Evolutionary conservation across 1,284 basidiomycete species (phyloP).

Genomic region (Ustilago curta): DNA sequence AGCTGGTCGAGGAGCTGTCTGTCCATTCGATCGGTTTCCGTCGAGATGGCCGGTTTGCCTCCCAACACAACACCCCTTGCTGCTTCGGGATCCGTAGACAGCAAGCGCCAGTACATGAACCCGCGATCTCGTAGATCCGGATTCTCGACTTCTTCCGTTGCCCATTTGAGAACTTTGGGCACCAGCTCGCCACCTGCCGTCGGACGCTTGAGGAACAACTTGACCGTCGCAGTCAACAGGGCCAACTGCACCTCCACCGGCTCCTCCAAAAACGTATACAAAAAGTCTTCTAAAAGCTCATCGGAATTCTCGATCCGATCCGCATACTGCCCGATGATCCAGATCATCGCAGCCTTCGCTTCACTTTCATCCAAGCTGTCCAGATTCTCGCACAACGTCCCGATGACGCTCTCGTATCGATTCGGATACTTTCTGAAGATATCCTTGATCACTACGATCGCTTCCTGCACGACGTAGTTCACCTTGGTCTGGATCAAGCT

Average conservation of each 20-base stretch:
- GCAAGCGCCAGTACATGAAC: conserved; percentile 99
- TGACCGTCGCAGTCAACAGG: conserved; percentile 92
- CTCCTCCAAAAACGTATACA: conserved; percentile 93
- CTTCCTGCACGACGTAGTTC: conserved; percentile 96
- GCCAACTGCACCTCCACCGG: conserved; percentile 94
- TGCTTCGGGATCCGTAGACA: conserved; percentile 87
- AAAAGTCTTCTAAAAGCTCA: conserved; percentile 90
- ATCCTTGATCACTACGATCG: conserved; percentile 96
- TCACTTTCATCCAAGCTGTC: conserved; percentile 94
- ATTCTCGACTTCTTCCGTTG: conserved; percentile 96
- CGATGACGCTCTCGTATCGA: conserved; percentile 94
- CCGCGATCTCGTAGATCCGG: conserved; percentile 96
- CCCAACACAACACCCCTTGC: conserved; percentile 90
- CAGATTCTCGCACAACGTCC: conserved; percentile 89
- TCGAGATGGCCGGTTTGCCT: conserved; percentile 96
- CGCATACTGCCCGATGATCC: conserved; percentile 98
- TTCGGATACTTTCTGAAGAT: conserved; percentile 98
- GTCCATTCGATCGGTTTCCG: conserved; percentile 93
- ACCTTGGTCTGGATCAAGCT: conserved; percentile 92
- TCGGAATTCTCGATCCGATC: conserved; percentile 95
- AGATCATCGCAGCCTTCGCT: conserved; percentile 95
- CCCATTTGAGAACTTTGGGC: conserved; percentile 94
- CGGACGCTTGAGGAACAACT: conserved; percentile 95
- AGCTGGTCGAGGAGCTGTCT: conserved; percentile 67
- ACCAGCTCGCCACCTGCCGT: conserved; percentile 89